Evolutionary conservation across 2,329 filamentous ascomycete species (phyloP), one percentile per base, ranked within the genome.

Genomic region (Penicillium sp.): DNA sequence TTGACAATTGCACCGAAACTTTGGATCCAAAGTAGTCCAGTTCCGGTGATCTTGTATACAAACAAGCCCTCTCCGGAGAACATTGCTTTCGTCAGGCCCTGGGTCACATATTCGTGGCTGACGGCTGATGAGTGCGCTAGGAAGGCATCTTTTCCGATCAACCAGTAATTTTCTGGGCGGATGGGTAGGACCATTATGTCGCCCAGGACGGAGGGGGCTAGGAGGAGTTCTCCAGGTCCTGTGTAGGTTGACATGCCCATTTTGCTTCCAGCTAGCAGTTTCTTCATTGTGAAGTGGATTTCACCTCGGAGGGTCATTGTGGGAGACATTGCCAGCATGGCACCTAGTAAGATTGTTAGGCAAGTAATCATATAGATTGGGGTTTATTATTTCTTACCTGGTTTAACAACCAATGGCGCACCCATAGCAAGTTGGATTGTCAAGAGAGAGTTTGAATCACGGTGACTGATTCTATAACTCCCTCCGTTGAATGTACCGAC

Each of bases 401-500:
- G 92, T 70, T 90, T 94, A 2, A 86, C 90, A 22, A 80, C 81
- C 49, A 97, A 74, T 0, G 93, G 93, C 66, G 90, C 96, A 2
- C 92, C 92, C 72, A 94, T 89, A 12, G 93, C 93, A 44, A 97
- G 77, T 73, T 97, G 93, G 22, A 97, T 75, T 0, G 92, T 97
- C 58, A 97, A 75, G 62, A 97, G 88, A 1, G 89, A 92, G 72
- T 97, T 99, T 55, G 85, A 88, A 73, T 97, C 92, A 22, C 94
- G 83, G 70, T 99, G 94, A 67, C 90, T 94, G 69, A 97, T 92
- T 42, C 94, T 84, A 72, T 93, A 99, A 69, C 89, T 93, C 12
- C 94, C 94, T 15, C 94, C 94, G 70, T 97, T 97, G 79, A 97
- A 99, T 0, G 89, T 94, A n/a, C 94, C 94, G 1, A 96, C 85